Evolutionary conservation across 1,139 yeast genomes (phyloP), one percentile per base, ranked within the genome.

Genomic region (Blastobotrys petasosporus): DNA sequence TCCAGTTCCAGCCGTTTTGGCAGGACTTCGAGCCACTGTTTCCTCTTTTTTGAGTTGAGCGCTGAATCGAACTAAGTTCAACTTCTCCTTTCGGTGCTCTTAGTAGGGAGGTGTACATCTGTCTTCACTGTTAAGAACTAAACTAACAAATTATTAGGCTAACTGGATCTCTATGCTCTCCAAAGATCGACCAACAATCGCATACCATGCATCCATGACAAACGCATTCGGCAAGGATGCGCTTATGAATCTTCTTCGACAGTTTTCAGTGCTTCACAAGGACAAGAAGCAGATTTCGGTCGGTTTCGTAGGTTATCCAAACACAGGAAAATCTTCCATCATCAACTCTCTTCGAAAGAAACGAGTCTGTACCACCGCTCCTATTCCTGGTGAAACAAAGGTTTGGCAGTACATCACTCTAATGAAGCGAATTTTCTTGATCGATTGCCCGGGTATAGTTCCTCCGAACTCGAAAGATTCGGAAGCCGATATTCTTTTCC

Each of bases 401-500:
- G 97, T 92, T 38, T 92, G 98, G 98, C 98, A 92, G 72, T 92
- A 92, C 70, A 88, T 92, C 60, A 90, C 98, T 2, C 74, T 92
- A 61, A 92, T 92, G 97, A 88, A 90, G 74, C 78, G 90, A 57
- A 92, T 92, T 46, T 92, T 88, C 68, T 73, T 92, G 59, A 92
- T 92, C 61, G 98, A 92, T 69, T 92, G 98, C 73, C 98, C 98
- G 2, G 98, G 98, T 68, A 90, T 92, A 63, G 98, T 94, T 5
- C 98, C 98, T 7, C 98, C 98, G 31, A 85, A 94, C 25, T 66
- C 79, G 29, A 87, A 82, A 59, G 98, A 92, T 64, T 69, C 92
- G 1, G 94, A 88, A 62, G 80, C 95, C n/a, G 98, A 92, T 64
- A 88, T 92, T 60, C 68, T 92, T 55, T 87, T 92, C 67, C 79